phyloP scores from a whole-genome alignment of 371 early-diverging fungal species.

The Lichtheimia corymbifera region DNA sequence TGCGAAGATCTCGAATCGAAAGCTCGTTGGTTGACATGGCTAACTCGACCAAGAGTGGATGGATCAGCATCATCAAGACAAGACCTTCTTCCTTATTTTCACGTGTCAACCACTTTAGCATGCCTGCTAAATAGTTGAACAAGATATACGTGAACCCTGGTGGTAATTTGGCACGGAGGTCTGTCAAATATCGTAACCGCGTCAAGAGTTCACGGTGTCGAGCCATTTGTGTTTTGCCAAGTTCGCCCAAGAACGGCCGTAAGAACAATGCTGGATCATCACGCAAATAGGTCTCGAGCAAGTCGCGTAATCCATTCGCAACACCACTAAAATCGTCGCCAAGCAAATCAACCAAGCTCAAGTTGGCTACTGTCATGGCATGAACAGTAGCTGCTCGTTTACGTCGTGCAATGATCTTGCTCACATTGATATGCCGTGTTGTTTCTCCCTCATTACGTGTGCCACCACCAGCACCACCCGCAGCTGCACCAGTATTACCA shows the following conservation, averaged over 20 bases:
- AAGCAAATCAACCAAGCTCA: constrained; percentile 56
- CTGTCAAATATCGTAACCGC: constrained; percentile 49
- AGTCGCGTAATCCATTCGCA: constrained; percentile 42
- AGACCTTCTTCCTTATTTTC: constrained; percentile 52
- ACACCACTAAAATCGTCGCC: constrained; percentile 53
- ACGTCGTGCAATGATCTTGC: constrained; percentile 30
- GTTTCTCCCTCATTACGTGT: constrained; percentile 9
- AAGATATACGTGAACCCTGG: constrained; percentile 58
- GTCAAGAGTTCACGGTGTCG: constrained; percentile 47
- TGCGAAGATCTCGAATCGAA: constrained; percentile 60
- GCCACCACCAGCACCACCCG: not conserved
- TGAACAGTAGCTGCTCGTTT: constrained; percentile 52
- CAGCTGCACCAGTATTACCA: not conserved
- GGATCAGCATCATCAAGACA: constrained; percentile 41
- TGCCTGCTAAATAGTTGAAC: constrained; percentile 69
- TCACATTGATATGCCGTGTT: constrained; percentile 18
- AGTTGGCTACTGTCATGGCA: constrained; percentile 48
- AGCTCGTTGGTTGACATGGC: constrained; percentile 61
- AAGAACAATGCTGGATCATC: constrained; percentile 65
- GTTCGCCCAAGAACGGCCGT: constrained; percentile 54
- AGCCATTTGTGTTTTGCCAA: constrained; percentile 44
- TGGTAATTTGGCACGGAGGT: constrained; percentile 55
- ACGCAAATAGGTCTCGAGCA: constrained; percentile 53
- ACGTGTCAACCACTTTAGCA: constrained; percentile 60
- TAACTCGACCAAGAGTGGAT: constrained; percentile 59